phyloP scores from a whole-genome alignment of 441 rosid species.

The Breynia disticha region DNA sequence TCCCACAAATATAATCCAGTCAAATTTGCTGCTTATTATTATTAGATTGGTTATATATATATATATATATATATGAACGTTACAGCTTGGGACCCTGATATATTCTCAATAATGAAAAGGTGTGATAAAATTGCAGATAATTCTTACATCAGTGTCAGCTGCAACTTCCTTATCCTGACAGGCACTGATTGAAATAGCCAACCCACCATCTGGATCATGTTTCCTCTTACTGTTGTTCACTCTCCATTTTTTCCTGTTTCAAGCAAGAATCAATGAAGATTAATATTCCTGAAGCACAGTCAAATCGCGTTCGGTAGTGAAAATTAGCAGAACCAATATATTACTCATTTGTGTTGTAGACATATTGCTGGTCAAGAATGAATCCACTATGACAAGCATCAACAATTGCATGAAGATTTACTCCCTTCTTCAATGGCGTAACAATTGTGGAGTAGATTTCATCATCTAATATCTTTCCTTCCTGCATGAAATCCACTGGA shows the following conservation, averaged over 20 bases:
- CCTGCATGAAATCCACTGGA: slow-evolving; percentile 32
- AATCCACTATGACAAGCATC: slow-evolving; percentile 65
- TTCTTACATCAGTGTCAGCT: slow-evolving; percentile 37
- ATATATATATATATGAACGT: too few relatives aligned
- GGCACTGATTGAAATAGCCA: slow-evolving; percentile 36
- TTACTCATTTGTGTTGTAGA: slow-evolving; percentile 26
- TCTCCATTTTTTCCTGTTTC: slow-evolving; percentile 23
- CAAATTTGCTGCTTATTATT: too few relatives aligned
- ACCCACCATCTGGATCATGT: slow-evolving; percentile 26
- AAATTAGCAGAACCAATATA: neutral
- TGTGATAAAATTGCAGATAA: too few relatives aligned
- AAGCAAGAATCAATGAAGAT: too few relatives aligned
- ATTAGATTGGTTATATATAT: too few relatives aligned
- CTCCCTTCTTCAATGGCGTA: slow-evolving; percentile 28
- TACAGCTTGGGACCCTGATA: too few relatives aligned
- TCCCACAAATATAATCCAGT: too few relatives aligned
- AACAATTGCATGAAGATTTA: slow-evolving; percentile 42
- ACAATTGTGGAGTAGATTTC: slow-evolving; percentile 35
- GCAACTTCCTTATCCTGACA: slow-evolving; percentile 34
- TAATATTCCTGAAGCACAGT: neutral
- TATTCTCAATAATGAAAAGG: too few relatives aligned
- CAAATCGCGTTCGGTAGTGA: too few relatives aligned
- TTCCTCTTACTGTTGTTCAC: slow-evolving; percentile 4
- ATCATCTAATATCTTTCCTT: slow-evolving; percentile 37
- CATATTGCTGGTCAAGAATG: slow-evolving; percentile 32